Evolutionary conservation across 306 rosid species (phyloP).

Genomic region (Dryas alaskensis): DNA sequence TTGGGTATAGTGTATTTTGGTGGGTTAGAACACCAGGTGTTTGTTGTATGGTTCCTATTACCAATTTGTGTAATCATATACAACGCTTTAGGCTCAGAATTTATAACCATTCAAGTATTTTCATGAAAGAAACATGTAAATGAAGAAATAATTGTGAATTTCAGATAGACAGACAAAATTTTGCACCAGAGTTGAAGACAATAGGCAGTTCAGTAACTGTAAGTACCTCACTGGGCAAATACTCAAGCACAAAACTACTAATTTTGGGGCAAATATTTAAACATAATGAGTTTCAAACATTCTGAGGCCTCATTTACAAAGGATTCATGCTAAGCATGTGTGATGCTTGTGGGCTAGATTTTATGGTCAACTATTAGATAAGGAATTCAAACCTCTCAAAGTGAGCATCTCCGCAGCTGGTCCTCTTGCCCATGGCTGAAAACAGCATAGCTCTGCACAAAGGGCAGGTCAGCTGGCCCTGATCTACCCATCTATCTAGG

Average conservation of each 20-base stretch:
- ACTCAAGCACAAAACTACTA: too few species aligned
- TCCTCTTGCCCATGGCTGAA: neutral
- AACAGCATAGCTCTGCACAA: slow-evolving; percentile 36
- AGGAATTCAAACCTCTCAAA: neutral
- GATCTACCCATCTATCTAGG: slow-evolving; percentile 32
- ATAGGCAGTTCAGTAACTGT: too few species aligned
- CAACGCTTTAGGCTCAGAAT: neutral
- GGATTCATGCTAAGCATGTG: too few species aligned
- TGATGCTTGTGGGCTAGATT: neutral
- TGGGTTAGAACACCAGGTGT: neutral
- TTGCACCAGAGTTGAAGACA: neutral
- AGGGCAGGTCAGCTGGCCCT: slow-evolving; percentile 32
- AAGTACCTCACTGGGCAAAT: too few species aligned
- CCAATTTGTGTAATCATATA: neutral
- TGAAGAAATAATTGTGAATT: neutral
- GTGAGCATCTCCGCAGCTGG: neutral
- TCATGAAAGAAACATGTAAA: neutral
- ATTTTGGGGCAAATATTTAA: too few species aligned
- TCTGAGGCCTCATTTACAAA: too few species aligned
- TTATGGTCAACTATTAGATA: neutral
- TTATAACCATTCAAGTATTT: neutral
- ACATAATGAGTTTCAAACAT: too few species aligned
- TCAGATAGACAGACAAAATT: neutral
- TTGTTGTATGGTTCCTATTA: neutral
- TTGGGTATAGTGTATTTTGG: too few species aligned